Percentiles rank a stretch among this genome's conserved stretches.
Evolutionary conservation across 2,329 filamentous ascomycete species (phyloP).

Genomic region (Eutypella sp.): DNA sequence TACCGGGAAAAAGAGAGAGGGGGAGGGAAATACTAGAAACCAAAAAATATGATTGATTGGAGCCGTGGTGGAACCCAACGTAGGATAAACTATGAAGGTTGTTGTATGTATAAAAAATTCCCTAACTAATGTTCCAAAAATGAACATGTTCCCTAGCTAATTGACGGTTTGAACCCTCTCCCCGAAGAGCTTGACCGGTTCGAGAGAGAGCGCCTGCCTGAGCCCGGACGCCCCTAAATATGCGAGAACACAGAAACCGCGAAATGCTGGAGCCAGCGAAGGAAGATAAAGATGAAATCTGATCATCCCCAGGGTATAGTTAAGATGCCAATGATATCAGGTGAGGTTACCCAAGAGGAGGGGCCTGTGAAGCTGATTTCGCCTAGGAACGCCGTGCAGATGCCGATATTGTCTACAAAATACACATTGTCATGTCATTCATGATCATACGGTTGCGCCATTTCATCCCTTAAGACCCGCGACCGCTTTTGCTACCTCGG

Average conservation of each 20-base stretch:
- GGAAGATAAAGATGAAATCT: neutral
- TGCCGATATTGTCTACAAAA: conserved; percentile 8
- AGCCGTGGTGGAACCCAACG: too few relatives aligned
- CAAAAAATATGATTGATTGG: too few relatives aligned
- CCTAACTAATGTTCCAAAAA: too few relatives aligned
- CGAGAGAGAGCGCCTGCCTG: too few relatives aligned
- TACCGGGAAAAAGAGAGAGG: too few relatives aligned
- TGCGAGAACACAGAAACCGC: neutral
- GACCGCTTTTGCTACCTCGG: conserved; percentile 75
- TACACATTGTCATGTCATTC: conserved; percentile 7
- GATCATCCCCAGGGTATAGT: neutral
- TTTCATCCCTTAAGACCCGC: conserved; percentile 39
- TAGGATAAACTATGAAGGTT: too few relatives aligned
- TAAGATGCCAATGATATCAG: neutral
- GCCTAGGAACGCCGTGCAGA: conserved; percentile 2
- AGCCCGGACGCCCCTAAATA: neutral
- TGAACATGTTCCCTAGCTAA: too few relatives aligned
- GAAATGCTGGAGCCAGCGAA: neutral
- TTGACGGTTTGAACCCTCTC: too few relatives aligned
- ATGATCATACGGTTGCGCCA: conserved; percentile 5
- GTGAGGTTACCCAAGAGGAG: neutral
- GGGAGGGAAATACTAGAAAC: too few relatives aligned
- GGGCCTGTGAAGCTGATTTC: neutral
- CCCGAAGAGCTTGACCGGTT: neutral
- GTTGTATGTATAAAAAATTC: too few relatives aligned